These are phyloP conservation scores for Entomophthora muscae DNA, from an alignment of 371 early-diverging fungal species.

Conservation along the genomic window DNA sequence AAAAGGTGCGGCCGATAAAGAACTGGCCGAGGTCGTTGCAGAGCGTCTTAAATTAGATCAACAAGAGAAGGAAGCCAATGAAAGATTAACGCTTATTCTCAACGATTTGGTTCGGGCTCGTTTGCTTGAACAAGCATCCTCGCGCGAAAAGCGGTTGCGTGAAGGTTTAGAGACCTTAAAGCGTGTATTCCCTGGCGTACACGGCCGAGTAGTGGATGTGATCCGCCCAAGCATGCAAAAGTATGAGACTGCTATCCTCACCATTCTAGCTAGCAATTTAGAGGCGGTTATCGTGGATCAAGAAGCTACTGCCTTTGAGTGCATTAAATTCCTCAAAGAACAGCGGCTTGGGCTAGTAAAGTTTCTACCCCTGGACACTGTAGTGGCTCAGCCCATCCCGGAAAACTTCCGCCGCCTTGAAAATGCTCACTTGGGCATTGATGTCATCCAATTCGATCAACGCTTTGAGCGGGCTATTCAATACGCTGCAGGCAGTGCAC, in stretches of 20 bases:
- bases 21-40: conserved; percentile 17
- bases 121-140: conserved; percentile 60
- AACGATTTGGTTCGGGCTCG: conserved; percentile 62
- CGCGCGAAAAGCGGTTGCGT: conserved; percentile 50
- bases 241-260: conserved; percentile 73
- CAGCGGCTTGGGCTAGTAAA: conserved; percentile 84
- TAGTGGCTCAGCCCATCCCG: conserved; percentile 47
- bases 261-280: conserved; percentile 52
- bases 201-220: conserved; percentile 82
- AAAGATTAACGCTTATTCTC: conserved; percentile 52
- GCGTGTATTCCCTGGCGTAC: conserved; percentile 71
- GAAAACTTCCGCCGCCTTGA: conserved; percentile 60
- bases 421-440: conserved; percentile 65
- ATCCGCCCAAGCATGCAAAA: conserved; percentile 85
- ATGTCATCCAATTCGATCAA: conserved; percentile 71
- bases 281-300: conserved; percentile 68
- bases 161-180: conserved; percentile 65
- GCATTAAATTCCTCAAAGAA: conserved; percentile 79
- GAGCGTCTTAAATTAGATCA: conserved; percentile 23
- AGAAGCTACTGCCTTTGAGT: conserved; percentile 59
- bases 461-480: conserved; percentile 59
- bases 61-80: conserved; percentile 60
- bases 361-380: conserved; percentile 83
- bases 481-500: conserved; percentile 72
- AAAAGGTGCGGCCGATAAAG: conserved; percentile 10